Percentiles rank a stretch among this genome's conserved stretches.
These are phyloP conservation scores for Dactylellina parvicollis DNA, from an alignment of 2,329 filamentous ascomycete species.

Conservation along the genomic window DNA sequence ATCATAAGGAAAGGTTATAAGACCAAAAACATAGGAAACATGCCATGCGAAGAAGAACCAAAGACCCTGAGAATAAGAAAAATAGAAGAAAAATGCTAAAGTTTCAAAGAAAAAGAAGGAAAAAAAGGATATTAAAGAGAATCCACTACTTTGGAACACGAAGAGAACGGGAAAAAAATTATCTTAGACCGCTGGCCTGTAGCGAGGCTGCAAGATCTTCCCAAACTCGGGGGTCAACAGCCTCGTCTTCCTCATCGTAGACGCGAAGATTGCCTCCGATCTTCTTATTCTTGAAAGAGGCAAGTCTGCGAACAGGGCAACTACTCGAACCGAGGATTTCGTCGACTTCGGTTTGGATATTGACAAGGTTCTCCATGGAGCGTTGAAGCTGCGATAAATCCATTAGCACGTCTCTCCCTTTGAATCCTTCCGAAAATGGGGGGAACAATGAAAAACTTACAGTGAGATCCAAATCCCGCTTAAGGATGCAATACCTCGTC, in stretches of 20 bases:
- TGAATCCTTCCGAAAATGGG: background rate
- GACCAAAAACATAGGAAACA: constrained; percentile 12
- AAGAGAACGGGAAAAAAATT: constrained; percentile 10
- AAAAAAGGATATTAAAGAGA: constrained; percentile 1
- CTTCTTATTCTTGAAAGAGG: constrained; percentile 53
- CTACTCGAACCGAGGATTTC: constrained; percentile 50
- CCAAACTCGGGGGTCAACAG: constrained; percentile 49
- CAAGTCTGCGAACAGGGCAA: constrained; percentile 49
- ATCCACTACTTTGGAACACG: background rate
- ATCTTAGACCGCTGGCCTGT: constrained; percentile 49
- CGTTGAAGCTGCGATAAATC: constrained; percentile 36
- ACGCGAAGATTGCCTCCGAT: constrained; percentile 50
- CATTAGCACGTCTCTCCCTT: constrained; percentile 15
- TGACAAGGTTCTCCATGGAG: constrained; percentile 46
- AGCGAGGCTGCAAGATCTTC: constrained; percentile 50
- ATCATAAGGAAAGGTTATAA: constrained; percentile 34
- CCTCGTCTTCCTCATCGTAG: constrained; percentile 48
- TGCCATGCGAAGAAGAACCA: constrained; percentile 11
- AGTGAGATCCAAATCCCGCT: constrained; percentile 48
- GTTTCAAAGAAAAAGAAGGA: background rate
- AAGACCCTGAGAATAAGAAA: constrained; percentile 8
- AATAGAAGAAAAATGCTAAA: constrained; percentile 2
- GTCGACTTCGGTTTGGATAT: constrained; percentile 48
- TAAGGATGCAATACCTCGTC: constrained; percentile 50
- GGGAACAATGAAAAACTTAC: constrained; percentile 14